Evolutionary conservation across 2,329 filamentous ascomycete genomes (phyloP).

Genomic region (Cercospora berteroae): DNA sequence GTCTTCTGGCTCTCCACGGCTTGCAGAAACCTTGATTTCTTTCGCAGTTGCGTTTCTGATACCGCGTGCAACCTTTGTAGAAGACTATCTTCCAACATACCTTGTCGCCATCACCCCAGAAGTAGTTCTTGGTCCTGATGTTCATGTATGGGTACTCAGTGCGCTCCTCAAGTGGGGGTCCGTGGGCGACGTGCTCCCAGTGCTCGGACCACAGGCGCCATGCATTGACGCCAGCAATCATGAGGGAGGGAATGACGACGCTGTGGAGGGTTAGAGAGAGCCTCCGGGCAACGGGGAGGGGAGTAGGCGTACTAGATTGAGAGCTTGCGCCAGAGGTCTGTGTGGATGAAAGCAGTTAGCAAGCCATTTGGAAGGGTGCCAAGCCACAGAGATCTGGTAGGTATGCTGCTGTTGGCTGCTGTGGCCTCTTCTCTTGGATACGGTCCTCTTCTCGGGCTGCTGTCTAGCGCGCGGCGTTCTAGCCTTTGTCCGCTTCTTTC

Average conservation of each 20-base stretch:
- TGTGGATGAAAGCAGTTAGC: not conserved
- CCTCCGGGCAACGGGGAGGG: not conserved
- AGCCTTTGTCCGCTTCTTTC: not conserved
- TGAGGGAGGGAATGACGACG: conserved; percentile 69
- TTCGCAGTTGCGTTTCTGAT: not conserved
- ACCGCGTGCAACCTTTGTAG: not conserved
- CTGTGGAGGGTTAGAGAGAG: conserved; percentile 17
- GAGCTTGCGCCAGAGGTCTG: conserved; percentile 93
- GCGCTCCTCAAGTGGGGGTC: conserved; percentile 84
- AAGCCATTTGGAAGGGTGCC: not conserved
- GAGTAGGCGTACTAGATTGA: conserved; percentile 77
- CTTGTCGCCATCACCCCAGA: conserved; percentile 96
- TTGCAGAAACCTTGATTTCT: not conserved
- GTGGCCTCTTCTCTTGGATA: not conserved
- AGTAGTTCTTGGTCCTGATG: conserved; percentile 93
- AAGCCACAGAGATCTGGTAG: not conserved
- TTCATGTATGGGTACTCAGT: conserved; percentile 96
- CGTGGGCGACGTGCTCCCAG: conserved; percentile 91
- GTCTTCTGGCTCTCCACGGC: not conserved
- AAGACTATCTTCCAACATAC: conserved; percentile 48
- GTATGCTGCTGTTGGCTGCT: not conserved
- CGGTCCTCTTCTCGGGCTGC: not conserved
- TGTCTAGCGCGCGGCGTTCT: not conserved
- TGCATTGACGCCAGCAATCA: conserved; percentile 74
- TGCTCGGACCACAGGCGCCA: conserved; percentile 92